phyloP scores from a whole-genome alignment of 2,329 filamentous ascomycete genomes.

The Beauveria medogensis region DNA sequence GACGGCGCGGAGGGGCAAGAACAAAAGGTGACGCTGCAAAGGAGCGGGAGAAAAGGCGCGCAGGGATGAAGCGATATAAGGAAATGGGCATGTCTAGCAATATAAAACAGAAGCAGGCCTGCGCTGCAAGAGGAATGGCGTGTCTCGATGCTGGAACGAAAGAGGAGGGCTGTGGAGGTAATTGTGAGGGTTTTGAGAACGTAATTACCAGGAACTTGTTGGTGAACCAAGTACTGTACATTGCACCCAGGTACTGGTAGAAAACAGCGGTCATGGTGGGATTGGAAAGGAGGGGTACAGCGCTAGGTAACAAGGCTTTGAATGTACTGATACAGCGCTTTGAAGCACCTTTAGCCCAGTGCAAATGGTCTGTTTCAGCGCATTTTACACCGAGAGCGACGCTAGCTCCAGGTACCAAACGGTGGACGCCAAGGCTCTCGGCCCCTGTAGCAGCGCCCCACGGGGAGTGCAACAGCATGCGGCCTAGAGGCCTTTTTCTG shows the following conservation, averaged over 20 bases:
- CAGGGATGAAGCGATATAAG: slow-evolving; percentile 4
- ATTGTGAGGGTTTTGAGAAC: background rate
- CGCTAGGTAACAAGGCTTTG: background rate
- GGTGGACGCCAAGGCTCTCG: background rate
- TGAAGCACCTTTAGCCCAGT: too few species aligned
- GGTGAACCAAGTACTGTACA: too few species aligned
- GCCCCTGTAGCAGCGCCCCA: background rate
- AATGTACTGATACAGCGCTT: background rate
- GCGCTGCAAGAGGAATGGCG: slow-evolving; percentile 23
- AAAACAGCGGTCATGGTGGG: too few species aligned
- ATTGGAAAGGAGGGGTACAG: too few species aligned
- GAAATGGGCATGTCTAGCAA: background rate
- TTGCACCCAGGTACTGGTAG: too few species aligned
- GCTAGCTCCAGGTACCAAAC: background rate
- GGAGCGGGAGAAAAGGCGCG: background rate
- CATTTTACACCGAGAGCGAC: background rate
- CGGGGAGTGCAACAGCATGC: background rate
- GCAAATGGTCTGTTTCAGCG: background rate
- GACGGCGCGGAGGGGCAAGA: background rate
- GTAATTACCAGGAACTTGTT: too few species aligned
- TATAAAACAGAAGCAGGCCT: slow-evolving; percentile 1
- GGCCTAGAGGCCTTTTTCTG: background rate
- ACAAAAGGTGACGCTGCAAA: background rate
- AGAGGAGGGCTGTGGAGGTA: slow-evolving; percentile 14
- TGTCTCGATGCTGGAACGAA: slow-evolving; percentile 34